A percentile compares a stretch with the other conserved stretches of the same genome.
Evolutionary conservation across 2,329 filamentous ascomycete genomes (phyloP).

Genomic region (Cladosporium sp.): DNA sequence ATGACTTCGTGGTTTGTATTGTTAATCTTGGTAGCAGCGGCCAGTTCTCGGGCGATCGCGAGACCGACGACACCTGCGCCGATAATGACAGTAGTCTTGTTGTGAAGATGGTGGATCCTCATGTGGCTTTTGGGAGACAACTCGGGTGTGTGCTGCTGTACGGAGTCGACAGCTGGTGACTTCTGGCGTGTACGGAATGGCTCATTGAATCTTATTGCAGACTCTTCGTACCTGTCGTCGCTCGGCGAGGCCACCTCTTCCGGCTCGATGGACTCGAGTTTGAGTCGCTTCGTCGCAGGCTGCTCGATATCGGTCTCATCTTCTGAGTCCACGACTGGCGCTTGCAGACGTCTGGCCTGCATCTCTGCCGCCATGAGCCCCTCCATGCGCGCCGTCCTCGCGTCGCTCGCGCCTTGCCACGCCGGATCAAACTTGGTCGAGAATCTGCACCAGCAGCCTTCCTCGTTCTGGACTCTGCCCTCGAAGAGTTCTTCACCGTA

Average conservation of each 20-base stretch:
- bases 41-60: constrained; percentile 31
- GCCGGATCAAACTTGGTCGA: constrained; percentile 12
- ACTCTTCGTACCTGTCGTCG: neutral
- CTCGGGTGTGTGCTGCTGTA: neutral
- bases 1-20: constrained; percentile 26
- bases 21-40: constrained; percentile 17
- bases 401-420: constrained; percentile 12
- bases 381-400: constrained; percentile 10
- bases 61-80: constrained; percentile 33
- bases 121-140: neutral
- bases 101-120: neutral
- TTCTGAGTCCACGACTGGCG: neutral
- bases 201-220: neutral
- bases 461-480: constrained; percentile 19
- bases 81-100: constrained; percentile 28
- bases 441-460: constrained; percentile 28
- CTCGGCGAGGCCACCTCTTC: neutral
- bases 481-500: constrained; percentile 24
- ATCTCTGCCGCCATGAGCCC: neutral
- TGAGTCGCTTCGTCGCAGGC: constrained; percentile 4
- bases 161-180: neutral
- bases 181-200: neutral
- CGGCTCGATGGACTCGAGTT: constrained; percentile 3
- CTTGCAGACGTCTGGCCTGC: neutral
- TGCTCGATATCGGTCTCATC: neutral